Evolutionary conservation across 148 eudicot species (phyloP).

Genomic region (Cornus controversa): DNA sequence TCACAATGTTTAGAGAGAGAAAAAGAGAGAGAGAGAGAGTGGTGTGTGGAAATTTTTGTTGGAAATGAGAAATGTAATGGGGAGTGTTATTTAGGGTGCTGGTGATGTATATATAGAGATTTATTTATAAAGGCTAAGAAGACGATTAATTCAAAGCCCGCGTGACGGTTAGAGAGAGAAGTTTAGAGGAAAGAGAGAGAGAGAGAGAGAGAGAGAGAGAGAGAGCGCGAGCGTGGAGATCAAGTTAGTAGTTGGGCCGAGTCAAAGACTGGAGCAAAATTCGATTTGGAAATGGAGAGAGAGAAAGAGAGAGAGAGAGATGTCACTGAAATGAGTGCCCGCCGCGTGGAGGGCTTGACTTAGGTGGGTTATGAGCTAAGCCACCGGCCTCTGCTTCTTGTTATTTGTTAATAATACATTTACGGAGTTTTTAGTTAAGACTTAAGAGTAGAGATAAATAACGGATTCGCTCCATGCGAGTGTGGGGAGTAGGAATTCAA

Average conservation of each 20-base stretch:
- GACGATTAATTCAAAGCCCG: neutral
- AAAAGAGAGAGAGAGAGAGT: neutral
- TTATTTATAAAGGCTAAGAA: too few relatives aligned
- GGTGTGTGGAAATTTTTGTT: neutral
- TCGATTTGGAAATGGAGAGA: neutral
- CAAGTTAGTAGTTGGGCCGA: conserved; percentile 24
- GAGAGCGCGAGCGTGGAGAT: conserved; percentile 17
- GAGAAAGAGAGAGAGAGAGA: too few relatives aligned
- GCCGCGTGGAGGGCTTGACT: neutral
- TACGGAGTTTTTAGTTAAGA: too few relatives aligned
- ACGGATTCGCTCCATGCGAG: too few relatives aligned
- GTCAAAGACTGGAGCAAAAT: conserved; percentile 14
- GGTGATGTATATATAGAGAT: neutral
- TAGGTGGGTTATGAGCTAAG: neutral
- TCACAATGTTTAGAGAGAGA: conserved; percentile 2
- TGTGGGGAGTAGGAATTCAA: too few relatives aligned
- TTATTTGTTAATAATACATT: too few relatives aligned
- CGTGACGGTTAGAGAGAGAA: conserved; percentile 10
- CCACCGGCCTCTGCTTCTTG: neutral
- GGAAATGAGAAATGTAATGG: conserved; percentile 3
- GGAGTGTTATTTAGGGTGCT: neutral
- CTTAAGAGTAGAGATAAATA: too few relatives aligned
- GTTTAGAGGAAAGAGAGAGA: neutral
- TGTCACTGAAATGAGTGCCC: neutral
- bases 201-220: neutral